These are phyloP conservation scores for Calonectria pseudoreteaudii DNA, from an alignment of 2,329 filamentous ascomycete species.

Conservation along the genomic window DNA sequence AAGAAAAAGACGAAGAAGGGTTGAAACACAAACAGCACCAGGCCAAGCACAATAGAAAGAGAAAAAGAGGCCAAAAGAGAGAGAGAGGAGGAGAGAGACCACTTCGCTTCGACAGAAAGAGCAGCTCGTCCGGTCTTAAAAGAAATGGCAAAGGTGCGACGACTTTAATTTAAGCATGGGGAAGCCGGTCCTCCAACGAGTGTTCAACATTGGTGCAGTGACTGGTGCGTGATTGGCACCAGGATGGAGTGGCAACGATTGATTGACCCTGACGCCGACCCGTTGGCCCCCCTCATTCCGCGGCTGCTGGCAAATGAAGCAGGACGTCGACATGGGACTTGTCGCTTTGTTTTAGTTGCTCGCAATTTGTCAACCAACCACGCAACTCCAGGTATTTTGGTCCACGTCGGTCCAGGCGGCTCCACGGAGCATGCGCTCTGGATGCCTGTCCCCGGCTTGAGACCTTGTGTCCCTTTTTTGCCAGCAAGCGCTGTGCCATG, in stretches of 20 bases:
- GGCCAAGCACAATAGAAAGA: neutral
- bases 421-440: conserved; percentile 13
- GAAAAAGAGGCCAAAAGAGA: conserved; percentile 4
- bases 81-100: neutral
- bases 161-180: conserved; percentile 38
- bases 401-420: conserved; percentile 19
- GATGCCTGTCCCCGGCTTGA: conserved; percentile 24
- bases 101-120: conserved; percentile 5
- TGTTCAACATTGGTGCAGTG: neutral
- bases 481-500: conserved; percentile 39
- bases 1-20: neutral
- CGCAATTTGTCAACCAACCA: conserved; percentile 29
- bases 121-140: conserved; percentile 23
- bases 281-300: conserved; percentile 31
- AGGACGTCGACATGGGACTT: conserved; percentile 35
- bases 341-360: conserved; percentile 32
- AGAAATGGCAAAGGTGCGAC: conserved; percentile 30
- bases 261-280: conserved; percentile 29
- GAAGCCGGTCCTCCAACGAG: neutral
- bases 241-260: conserved; percentile 22
- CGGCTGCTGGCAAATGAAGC: conserved; percentile 41
- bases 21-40: conserved; percentile 15
- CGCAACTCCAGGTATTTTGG: conserved; percentile 2
- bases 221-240: conserved; percentile 19
- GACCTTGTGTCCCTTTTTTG: conserved; percentile 16